Evolutionary conservation across 345 rosid genomes (phyloP).

Genomic region (Pistacia vera): DNA sequence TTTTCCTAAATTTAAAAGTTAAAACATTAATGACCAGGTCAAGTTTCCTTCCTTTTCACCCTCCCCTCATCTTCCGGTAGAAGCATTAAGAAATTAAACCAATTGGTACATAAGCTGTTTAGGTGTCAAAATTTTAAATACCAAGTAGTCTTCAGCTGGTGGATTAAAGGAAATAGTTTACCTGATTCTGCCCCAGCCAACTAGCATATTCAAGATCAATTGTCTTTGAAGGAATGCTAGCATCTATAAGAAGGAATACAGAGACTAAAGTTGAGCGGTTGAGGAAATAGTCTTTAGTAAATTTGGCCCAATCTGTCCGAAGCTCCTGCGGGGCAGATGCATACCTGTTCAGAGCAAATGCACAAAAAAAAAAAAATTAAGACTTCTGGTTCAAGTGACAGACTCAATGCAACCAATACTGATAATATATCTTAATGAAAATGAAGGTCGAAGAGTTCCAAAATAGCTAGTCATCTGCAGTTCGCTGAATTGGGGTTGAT

Average conservation of each 20-base stretch:
- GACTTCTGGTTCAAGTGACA: not conserved
- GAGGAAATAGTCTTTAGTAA: constrained; percentile 86
- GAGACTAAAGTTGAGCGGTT: constrained; percentile 82
- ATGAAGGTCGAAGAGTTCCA: not conserved
- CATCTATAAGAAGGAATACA: constrained; percentile 90
- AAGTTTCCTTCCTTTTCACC: not conserved
- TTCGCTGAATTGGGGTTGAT: not conserved
- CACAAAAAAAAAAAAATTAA: not conserved
- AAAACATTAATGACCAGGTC: not conserved
- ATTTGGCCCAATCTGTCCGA: constrained; percentile 75
- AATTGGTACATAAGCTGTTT: not conserved
- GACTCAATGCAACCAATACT: not conserved
- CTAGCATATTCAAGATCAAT: constrained; percentile 96
- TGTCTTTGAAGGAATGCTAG: constrained; percentile 85
- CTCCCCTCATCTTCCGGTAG: not conserved
- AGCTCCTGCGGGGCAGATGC: constrained; percentile 93
- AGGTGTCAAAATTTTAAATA: not conserved
- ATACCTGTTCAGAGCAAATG: constrained; percentile 47
- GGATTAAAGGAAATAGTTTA: constrained; percentile 20
- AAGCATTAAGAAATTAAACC: not conserved
- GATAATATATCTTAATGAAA: not conserved
- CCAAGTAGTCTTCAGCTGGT: not conserved
- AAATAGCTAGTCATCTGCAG: not conserved
- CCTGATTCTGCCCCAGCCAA: constrained; percentile 98
- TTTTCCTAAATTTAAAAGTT: not conserved